Evolutionary conservation across 139 green algal species (phyloP).

Genomic region (Picochlorum sp.): DNA sequence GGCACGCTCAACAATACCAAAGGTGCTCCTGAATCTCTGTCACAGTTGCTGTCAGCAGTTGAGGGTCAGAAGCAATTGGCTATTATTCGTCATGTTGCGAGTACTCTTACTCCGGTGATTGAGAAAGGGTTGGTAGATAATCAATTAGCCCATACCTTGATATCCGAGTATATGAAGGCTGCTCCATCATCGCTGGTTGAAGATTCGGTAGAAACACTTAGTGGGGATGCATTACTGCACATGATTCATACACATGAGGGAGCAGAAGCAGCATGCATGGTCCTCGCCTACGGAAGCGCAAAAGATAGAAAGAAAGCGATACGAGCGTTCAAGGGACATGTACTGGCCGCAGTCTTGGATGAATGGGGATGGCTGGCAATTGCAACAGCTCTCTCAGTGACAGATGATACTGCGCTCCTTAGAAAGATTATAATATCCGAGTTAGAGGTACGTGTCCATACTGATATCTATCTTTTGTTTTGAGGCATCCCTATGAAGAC

Average conservation of each 20-base stretch:
- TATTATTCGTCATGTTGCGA: conserved; percentile 45
- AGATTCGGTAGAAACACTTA: conserved; percentile 66
- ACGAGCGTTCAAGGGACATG: conserved; percentile 37
- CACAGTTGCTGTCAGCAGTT: conserved; percentile 36
- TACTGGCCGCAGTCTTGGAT: conserved; percentile 56
- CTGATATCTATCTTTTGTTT: background rate
- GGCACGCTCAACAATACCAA: conserved; percentile 20
- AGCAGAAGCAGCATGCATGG: conserved; percentile 52
- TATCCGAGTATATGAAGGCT: conserved; percentile 71
- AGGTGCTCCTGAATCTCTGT: conserved; percentile 37
- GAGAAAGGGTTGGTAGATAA: conserved; percentile 84
- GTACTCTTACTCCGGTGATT: conserved; percentile 59
- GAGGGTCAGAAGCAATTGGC: conserved; percentile 38
- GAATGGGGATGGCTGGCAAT: conserved; percentile 73
- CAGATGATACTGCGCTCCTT: conserved; percentile 79
- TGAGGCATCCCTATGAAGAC: conserved; percentile 45
- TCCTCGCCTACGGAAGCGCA: conserved; percentile 61
- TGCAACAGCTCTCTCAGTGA: conserved; percentile 48
- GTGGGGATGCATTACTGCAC: conserved; percentile 58
- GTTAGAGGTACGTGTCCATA: conserved; percentile 36
- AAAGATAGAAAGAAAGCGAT: conserved; percentile 72
- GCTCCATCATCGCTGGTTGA: conserved; percentile 46
- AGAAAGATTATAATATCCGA: conserved; percentile 63
- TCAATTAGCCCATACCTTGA: conserved; percentile 66
- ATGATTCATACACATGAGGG: conserved; percentile 87